A percentile compares a stretch with the other conserved stretches of the same genome.
These are phyloP conservation scores for Epichloe sp. DNA, from an alignment of 2,329 filamentous ascomycete genomes.

Conservation along the genomic window DNA sequence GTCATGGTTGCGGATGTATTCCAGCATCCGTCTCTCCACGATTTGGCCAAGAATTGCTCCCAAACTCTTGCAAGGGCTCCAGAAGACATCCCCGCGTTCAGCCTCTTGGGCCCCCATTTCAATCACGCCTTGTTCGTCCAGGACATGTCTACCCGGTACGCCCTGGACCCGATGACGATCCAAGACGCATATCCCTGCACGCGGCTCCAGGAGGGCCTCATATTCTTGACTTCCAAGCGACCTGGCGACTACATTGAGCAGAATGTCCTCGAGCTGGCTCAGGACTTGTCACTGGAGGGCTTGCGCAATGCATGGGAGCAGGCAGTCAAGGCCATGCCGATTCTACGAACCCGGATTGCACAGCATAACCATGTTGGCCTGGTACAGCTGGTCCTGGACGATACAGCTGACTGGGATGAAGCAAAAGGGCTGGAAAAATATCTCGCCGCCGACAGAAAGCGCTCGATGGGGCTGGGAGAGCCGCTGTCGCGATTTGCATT, in stretches of 20 bases:
- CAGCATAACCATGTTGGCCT: constrained; percentile 27
- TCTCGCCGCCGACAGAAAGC: constrained; percentile 21
- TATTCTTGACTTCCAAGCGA: constrained; percentile 19
- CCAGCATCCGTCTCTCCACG: not conserved
- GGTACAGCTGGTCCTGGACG: constrained; percentile 29
- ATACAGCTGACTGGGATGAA: constrained; percentile 16
- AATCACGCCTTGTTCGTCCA: not conserved
- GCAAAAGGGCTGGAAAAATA: constrained; percentile 20
- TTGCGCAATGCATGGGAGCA: constrained; percentile 6
- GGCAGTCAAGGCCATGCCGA: constrained; percentile 8
- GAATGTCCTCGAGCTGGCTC: constrained; percentile 6
- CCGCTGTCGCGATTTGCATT: constrained; percentile 28
- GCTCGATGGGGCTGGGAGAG: constrained; percentile 25
- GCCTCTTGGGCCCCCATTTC: not conserved
- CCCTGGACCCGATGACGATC: constrained; percentile 4
- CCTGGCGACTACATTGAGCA: constrained; percentile 21
- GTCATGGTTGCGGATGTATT: not conserved
- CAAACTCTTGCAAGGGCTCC: no score
- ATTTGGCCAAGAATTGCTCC: not conserved
- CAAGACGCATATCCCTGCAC: constrained; percentile 26
- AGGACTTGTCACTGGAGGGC: constrained; percentile 1
- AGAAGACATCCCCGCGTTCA: not conserved
- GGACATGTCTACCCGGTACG: not conserved
- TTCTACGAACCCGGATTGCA: constrained; percentile 33
- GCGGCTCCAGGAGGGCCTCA: constrained; percentile 25